A percentile compares a stretch with the other conserved stretches of the same genome.
phyloP scores from a whole-genome alignment of 805 yeast genomes.

The Lipomyces orientalis region DNA sequence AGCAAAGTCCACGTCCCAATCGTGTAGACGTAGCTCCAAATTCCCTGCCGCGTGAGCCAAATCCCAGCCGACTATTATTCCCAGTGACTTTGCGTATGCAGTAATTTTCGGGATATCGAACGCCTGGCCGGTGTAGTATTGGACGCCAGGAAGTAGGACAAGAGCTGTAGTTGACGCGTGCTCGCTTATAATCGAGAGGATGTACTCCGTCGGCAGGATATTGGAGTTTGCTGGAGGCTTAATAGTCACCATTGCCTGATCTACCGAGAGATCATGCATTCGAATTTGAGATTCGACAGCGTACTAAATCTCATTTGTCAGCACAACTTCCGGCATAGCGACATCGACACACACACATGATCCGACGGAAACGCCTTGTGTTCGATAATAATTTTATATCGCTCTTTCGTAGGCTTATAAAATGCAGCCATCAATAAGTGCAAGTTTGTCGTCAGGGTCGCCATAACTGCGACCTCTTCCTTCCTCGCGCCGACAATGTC shows the following conservation, averaged over 20 bases:
- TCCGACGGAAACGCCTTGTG: constrained; percentile 92
- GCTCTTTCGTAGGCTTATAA: constrained; percentile 62
- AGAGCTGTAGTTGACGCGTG: constrained; percentile 69
- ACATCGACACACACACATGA: constrained; percentile 44
- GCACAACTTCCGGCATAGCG: not conserved
- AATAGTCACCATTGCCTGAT: constrained; percentile 66
- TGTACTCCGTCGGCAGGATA: constrained; percentile 65
- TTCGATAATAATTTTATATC: constrained; percentile 79
- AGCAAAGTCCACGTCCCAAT: constrained; percentile 92
- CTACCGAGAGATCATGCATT: constrained; percentile 60
- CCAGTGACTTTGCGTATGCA: constrained; percentile 58
- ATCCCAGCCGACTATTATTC: constrained; percentile 80
- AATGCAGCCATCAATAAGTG: constrained; percentile 76
- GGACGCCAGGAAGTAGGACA: constrained; percentile 84
- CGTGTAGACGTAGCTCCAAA: constrained; percentile 75
- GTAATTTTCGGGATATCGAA: constrained; percentile 82
- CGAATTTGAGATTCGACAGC: constrained; percentile 76
- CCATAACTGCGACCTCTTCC: constrained; percentile 87
- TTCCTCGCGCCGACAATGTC: constrained; percentile 75
- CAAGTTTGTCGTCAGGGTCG: constrained; percentile 80
- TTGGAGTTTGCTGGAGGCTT: constrained; percentile 65
- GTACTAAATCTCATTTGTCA: constrained; percentile 49
- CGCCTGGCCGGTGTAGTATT: constrained; percentile 88
- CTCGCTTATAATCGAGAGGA: constrained; percentile 60
- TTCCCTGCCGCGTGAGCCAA: constrained; percentile 95